phyloP scores from a whole-genome alignment of 768 basidiomycete species.

The Termitomyces sp. region DNA sequence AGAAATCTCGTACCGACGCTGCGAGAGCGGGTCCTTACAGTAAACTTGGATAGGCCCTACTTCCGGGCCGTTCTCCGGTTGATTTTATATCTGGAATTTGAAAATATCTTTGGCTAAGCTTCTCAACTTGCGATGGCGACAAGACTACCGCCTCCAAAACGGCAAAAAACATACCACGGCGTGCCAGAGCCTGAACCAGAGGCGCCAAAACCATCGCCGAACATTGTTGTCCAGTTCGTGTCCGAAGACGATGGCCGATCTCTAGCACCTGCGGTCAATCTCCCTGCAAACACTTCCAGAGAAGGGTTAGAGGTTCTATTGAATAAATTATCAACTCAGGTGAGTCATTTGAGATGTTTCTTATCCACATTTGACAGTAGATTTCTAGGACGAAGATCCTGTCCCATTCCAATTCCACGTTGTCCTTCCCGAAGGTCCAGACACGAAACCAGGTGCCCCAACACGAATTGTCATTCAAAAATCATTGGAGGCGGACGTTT shows the following conservation, averaged over 20 bases:
- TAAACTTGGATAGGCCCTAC: no score
- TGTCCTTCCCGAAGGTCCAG: slow-evolving; percentile 54
- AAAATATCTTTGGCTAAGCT: background rate
- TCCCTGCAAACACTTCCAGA: slow-evolving; percentile 83
- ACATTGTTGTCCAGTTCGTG: slow-evolving; percentile 89
- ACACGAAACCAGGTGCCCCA: slow-evolving; percentile 48
- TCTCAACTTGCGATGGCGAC: slow-evolving; percentile 61
- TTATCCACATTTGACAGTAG: slow-evolving; percentile 15
- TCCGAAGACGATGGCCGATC: slow-evolving; percentile 80
- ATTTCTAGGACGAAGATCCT: slow-evolving; percentile 72
- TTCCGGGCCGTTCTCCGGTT: background rate
- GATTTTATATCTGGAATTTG: background rate
- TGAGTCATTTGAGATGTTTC: slow-evolving; percentile 27
- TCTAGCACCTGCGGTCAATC: slow-evolving; percentile 83
- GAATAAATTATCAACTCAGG: slow-evolving; percentile 79
- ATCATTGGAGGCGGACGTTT: slow-evolving; percentile 79
- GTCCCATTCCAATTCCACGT: slow-evolving; percentile 93
- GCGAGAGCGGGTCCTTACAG: no score
- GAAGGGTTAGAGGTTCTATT: slow-evolving; percentile 86
- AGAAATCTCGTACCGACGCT: no score
- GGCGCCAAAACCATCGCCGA: slow-evolving; percentile 40
- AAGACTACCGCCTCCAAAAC: slow-evolving; percentile 83
- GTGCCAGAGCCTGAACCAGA: slow-evolving; percentile 61
- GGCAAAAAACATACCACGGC: slow-evolving; percentile 79
- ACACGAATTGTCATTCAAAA: slow-evolving; percentile 81